Evolutionary conservation across 2,329 filamentous ascomycete genomes (phyloP), one percentile per base, ranked within the genome.

Genomic region (Xylariaceae sp.): DNA sequence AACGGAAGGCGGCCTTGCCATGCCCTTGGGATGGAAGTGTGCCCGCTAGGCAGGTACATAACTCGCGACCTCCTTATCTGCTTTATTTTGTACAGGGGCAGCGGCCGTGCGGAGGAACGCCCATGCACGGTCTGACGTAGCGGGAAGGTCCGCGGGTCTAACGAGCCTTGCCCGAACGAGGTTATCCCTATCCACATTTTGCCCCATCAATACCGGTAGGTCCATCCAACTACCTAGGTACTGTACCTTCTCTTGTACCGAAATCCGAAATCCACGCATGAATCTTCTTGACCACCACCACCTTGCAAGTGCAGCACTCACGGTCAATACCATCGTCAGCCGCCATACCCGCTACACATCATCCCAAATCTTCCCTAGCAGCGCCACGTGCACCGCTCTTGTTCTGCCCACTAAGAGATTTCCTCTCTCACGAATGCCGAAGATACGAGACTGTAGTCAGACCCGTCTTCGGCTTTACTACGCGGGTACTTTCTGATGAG

Each of bases 401-500:
- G 61, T 56, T 42, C 53, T 58, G 58, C 47, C 60, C 56, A 58
- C 52, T 35, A 50, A 52, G 57, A 57, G 52, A 49, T 34, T 34
- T 47, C 47, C 53, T 55, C 57, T 54, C 54, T 55, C 58, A 66
- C 68, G 68, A 65, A 71, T 71, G 68, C 68, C 66, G 68, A 67
- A 61, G 62, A 65, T 60, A 70, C 67, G 68, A 70, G 68, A 54
- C 62, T 57, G 61, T 64, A 63, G 64, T 60, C 65, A 66, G 58
- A 65, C 64, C 59, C 64, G 66, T 65, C 66, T 62, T 65, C 68
- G 66, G 66, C 63, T 60, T 61, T 65, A 58, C 64, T 67, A 62
- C 62, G 65, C 63, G 66, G 67, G 67, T 65, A 64, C 66, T 63
- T 66, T 63, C 66, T 67, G 68, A 70, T 66, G 67, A 70, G 69